A percentile compares a stretch with the other conserved stretches of the same genome.
Conservation (phyloP, 176 grass and related monocot genomes). For the Bolboschoenus planiculmis region DNA sequence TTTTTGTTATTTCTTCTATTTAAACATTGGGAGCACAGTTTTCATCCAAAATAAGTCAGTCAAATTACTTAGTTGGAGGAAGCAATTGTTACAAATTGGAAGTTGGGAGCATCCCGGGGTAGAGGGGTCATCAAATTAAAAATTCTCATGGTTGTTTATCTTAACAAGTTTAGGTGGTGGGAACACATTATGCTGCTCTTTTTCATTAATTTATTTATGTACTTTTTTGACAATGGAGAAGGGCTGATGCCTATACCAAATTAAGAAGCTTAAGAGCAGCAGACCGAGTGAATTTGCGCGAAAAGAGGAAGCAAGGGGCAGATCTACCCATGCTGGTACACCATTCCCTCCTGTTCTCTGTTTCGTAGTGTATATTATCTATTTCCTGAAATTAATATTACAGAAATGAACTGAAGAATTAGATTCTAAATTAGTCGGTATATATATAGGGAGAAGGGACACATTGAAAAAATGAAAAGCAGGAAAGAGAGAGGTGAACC, state of each 20-base stretch:
- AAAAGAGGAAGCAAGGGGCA: conserved; percentile 92
- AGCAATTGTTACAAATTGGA: not conserved
- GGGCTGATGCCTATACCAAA: conserved; percentile 18
- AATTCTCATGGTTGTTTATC: not conserved
- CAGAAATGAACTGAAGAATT: conserved; percentile 22
- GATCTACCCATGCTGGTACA: conserved; percentile 71
- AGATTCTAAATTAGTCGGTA: not conserved
- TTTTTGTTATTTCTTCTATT: not conserved
- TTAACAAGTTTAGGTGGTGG: not conserved
- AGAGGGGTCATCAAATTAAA: too few relatives aligned
- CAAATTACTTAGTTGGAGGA: not conserved
- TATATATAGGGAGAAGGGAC: not conserved
- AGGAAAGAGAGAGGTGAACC: conserved; percentile 34
- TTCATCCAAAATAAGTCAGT: not conserved
- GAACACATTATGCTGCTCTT: not conserved
- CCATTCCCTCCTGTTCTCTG: conserved; percentile 91
- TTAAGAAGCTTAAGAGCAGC: conserved; percentile 80
- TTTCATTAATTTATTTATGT: not conserved
- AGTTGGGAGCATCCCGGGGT: not conserved
- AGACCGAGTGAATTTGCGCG: conserved; percentile 82
- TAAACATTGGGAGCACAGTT: not conserved
- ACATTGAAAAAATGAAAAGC: not conserved
- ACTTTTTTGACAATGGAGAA: not conserved
- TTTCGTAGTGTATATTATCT: conserved; percentile 91
- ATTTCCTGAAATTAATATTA: conserved; percentile 50